Evolutionary conservation across 2,329 filamentous ascomycete species (phyloP).

Genomic region (Monosporascus sp.): DNA sequence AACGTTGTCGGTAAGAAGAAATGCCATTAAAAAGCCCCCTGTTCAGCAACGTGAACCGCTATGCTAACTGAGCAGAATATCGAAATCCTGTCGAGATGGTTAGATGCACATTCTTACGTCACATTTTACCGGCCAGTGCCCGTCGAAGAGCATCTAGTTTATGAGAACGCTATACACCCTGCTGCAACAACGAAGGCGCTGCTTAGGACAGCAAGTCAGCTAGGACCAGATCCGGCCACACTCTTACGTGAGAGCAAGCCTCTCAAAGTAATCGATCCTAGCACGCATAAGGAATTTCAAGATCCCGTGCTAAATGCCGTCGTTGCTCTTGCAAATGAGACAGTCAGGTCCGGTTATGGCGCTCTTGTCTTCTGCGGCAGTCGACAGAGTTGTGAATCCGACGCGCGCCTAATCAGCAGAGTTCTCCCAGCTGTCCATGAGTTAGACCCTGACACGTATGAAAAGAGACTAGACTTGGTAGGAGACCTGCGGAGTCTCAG

Average conservation of each 20-base stretch:
- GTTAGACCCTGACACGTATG: constrained; percentile 43
- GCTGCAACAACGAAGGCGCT: constrained; percentile 54
- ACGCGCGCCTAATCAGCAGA: constrained; percentile 63
- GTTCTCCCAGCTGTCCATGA: constrained; percentile 52
- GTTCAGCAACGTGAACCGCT: background rate
- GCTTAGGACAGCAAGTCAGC: constrained; percentile 52
- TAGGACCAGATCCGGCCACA: constrained; percentile 32
- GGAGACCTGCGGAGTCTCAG: constrained; percentile 61
- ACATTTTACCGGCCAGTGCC: constrained; percentile 72
- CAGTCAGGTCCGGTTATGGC: constrained; percentile 62
- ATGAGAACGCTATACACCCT: constrained; percentile 63
- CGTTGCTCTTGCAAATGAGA: constrained; percentile 64
- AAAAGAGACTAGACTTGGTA: constrained; percentile 59
- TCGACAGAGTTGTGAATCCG: constrained; percentile 60
- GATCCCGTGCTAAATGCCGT: constrained; percentile 66
- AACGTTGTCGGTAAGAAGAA: constrained; percentile 58
- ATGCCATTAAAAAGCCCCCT: background rate
- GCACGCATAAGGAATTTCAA: constrained; percentile 55
- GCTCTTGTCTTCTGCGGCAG: constrained; percentile 71
- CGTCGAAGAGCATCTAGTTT: constrained; percentile 69
- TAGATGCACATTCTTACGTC: constrained; percentile 65
- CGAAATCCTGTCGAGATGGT: constrained; percentile 63
- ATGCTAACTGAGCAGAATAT: constrained; percentile 52
- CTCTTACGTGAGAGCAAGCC: constrained; percentile 33
- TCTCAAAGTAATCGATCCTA: constrained; percentile 47